Evolutionary conservation across 2,329 filamentous ascomycete genomes (phyloP).

Genomic region (Apiospora malaysiana): DNA sequence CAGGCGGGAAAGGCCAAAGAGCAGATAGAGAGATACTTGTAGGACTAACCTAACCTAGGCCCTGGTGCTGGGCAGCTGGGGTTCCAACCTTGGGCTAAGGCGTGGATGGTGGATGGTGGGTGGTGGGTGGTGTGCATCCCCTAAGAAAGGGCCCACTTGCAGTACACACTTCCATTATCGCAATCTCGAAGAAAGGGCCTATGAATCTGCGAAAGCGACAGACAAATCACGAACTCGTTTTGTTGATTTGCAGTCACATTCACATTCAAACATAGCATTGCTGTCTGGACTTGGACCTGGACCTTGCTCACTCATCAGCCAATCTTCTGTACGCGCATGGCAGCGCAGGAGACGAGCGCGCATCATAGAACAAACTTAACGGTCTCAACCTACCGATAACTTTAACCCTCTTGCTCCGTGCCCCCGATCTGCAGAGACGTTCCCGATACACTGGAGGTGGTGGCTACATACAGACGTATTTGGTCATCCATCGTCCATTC

Average conservation of each 20-base stretch:
- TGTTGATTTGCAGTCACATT: background rate
- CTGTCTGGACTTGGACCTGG: background rate
- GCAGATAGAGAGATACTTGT: constrained; percentile 16
- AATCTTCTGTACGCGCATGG: constrained; percentile 18
- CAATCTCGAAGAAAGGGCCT: constrained; percentile 18
- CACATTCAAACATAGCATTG: background rate
- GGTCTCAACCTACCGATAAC: constrained; percentile 18
- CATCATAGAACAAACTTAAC: constrained; percentile 16
- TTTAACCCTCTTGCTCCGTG: constrained; percentile 17
- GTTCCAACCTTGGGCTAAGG: constrained; percentile 16
- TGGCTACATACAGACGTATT: constrained; percentile 15
- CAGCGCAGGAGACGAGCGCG: constrained; percentile 5
- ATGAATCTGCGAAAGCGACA: constrained; percentile 9
- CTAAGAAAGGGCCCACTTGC: constrained; percentile 13
- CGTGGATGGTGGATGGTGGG: constrained; percentile 8
- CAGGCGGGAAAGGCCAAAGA: constrained; percentile 13
- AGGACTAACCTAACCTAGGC: no score
- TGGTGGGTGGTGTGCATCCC: constrained; percentile 9
- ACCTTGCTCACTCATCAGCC: constrained; percentile 12
- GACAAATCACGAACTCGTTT: constrained; percentile 4
- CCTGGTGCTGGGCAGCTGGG: background rate
- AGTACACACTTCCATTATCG: constrained; percentile 19
- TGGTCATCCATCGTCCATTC: background rate
- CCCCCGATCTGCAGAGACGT: constrained; percentile 16
- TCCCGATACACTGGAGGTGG: constrained; percentile 16